Base-by-base conservation (phyloP, 2,329 filamentous ascomycete species). In the Colletotrichum sp. region DNA sequence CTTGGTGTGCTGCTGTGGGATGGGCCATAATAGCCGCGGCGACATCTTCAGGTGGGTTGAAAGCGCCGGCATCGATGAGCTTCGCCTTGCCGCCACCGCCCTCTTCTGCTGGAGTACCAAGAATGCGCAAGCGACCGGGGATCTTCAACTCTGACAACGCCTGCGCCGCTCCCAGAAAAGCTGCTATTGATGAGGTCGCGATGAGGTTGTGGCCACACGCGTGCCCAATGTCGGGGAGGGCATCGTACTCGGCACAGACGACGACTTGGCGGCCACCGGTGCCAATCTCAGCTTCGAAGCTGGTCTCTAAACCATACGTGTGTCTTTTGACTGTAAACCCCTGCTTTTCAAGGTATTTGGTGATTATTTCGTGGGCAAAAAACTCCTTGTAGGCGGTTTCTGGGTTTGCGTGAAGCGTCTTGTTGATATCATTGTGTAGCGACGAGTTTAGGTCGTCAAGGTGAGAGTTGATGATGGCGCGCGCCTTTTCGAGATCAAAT, bases 321-420 rank as follows among this genome's bases (percentile, higher is more conserved):
- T 89, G 86, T 1, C 86, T 85, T 6, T 83, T 88, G 8, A 91
- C 88, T 0, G 79, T 74, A 78, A 88, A 89, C 0, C 88, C 89
- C 5, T 86, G 84, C 2, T 80, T 77, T 55, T 87, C 83, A 1
- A 91, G 82, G 49, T 88, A 85, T 6, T 82, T 77, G 19, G 86
- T 86, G 63, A 92, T 87, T 9, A 83, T 85, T 52, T 90, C 86
- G 77, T 91, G 89, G 11, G 90, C 90, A 22, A 84, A 85, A 79
- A 86, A 82, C 77, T 92, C 90, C 69, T 90, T 80, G 79, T 87
- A 91, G 4, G 85, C 87, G 0, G 89, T 81, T 79, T 92, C 90
- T 0, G 90, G 90, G 72, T 90, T 84, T 13, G 79, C 77, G 75
- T 87, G 85, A 39, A 87, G 82, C n/a, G 63, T 30, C 25, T 78